Conservation (phyloP, 208 protist genomes). For the Tritrichomonas foetus region DNA sequence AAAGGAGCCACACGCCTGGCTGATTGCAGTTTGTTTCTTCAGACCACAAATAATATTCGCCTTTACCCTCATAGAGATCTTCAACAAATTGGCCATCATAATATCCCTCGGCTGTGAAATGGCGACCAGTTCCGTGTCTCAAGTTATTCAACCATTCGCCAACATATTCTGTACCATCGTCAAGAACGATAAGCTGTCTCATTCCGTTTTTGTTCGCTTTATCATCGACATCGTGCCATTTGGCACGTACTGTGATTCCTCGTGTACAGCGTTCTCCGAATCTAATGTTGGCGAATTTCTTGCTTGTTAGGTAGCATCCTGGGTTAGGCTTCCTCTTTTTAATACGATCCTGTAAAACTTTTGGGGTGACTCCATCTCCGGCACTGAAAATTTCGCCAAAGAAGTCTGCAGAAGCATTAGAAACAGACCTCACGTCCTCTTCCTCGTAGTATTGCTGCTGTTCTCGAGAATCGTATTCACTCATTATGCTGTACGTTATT, state of each 20-base stretch:
- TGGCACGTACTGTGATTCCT: not conserved
- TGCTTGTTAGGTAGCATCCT: not conserved
- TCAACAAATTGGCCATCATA: conserved; percentile 28
- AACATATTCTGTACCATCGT: conserved; percentile 38
- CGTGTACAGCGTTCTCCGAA: not conserved
- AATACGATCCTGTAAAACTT: conserved; percentile 19
- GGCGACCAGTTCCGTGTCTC: not conserved
- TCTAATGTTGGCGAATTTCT: not conserved
- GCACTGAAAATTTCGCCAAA: not conserved
- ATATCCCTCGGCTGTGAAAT: conserved; percentile 1
- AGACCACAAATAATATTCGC: not conserved
- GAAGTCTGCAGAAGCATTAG: not conserved
- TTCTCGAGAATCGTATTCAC: too few relatives aligned
- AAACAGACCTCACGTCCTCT: too few relatives aligned
- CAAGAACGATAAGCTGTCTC: conserved; percentile 2
- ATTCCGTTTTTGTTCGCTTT: conserved; percentile 22
- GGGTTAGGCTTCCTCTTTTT: conserved; percentile 29
- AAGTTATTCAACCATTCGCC: conserved; percentile 23
- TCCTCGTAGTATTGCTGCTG: too few relatives aligned
- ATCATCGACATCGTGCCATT: not conserved
- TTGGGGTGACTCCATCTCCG: not conserved
- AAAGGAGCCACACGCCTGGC: not conserved
- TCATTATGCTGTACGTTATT: too few relatives aligned
- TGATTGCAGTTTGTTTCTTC: conserved; percentile 19
- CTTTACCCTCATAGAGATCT: not conserved